A percentile compares a stretch with the other conserved stretches of the same genome.
Evolutionary conservation across 2,329 filamentous ascomycete species (phyloP).

Genomic region (Pyricularia pennisetigena): DNA sequence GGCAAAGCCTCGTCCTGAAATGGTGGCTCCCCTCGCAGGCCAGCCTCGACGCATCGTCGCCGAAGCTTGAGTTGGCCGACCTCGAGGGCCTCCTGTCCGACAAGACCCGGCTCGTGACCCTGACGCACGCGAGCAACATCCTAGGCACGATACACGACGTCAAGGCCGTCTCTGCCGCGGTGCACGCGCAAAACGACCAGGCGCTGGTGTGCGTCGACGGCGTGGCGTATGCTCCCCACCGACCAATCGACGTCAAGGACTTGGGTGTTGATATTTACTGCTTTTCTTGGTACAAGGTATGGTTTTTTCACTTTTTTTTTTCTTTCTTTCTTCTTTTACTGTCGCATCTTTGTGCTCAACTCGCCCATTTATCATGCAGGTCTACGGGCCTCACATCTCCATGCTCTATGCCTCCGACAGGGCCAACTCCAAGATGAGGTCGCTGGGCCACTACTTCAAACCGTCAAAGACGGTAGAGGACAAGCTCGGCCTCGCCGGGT

Average conservation of each 20-base stretch:
- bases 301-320: neutral
- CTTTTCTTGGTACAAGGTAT: conserved; percentile 70
- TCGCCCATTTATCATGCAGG: conserved; percentile 13
- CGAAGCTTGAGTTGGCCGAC: conserved; percentile 46
- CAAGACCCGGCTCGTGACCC: conserved; percentile 60
- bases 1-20: conserved; percentile 50
- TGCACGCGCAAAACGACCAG: conserved; percentile 33
- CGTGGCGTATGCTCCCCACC: conserved; percentile 67
- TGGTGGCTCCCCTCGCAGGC: conserved; percentile 50
- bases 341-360: neutral
- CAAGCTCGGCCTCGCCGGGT: conserved; percentile 58
- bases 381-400: conserved; percentile 68
- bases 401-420: conserved; percentile 55
- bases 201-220: conserved; percentile 65
- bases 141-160: conserved; percentile 62
- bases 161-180: conserved; percentile 39
- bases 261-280: conserved; percentile 66
- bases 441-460: conserved; percentile 61
- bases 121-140: conserved; percentile 66
- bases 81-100: conserved; percentile 49
- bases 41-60: conserved; percentile 27
- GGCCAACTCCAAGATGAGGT: conserved; percentile 45
- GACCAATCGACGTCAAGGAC: conserved; percentile 55
- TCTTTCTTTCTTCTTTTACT: too few relatives aligned
- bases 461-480: conserved; percentile 46